phyloP scores from a whole-genome alignment of 1,284 basidiomycete genomes.

The Trametes sp. region DNA sequence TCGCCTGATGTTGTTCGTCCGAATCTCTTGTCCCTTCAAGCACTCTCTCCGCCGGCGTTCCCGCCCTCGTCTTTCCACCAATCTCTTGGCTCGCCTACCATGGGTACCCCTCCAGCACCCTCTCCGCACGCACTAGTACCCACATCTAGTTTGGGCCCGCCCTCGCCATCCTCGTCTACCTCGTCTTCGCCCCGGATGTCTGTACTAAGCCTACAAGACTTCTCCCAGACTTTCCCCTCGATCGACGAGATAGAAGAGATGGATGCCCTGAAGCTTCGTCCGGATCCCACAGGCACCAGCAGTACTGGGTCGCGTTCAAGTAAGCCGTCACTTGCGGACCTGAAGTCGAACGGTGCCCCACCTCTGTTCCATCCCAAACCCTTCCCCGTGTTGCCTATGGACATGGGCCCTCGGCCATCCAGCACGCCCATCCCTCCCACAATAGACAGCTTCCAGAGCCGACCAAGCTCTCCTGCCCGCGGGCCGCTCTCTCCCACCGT shows the following conservation, averaged over 20 bases:
- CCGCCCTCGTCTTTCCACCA: conserved; percentile 39
- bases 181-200: conserved; percentile 48
- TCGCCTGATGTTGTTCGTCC: conserved; percentile 31
- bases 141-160: conserved; percentile 71
- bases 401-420: conserved; percentile 65
- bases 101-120: conserved; percentile 32
- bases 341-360: conserved; percentile 22
- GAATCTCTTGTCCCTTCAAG: conserved; percentile 39
- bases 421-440: conserved; percentile 75
- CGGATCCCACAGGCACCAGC: conserved; percentile 49
- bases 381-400: conserved; percentile 60
- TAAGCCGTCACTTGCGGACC: conserved; percentile 26
- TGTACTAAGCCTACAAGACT: conserved; percentile 55
- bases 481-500: conserved; percentile 46
- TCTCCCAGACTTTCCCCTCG: conserved; percentile 70
- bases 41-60: conserved; percentile 37
- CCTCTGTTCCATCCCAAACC: conserved; percentile 41
- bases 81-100: conserved; percentile 40
- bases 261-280: conserved; percentile 54
- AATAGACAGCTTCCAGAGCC: conserved; percentile 62
- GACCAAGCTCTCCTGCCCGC: conserved; percentile 61
- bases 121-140: conserved; percentile 67
- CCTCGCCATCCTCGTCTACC: conserved; percentile 69
- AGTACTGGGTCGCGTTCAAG: conserved; percentile 34
- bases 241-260: conserved; percentile 77